Evolutionary conservation across 345 rosid genomes (phyloP).

Genomic region (Moricandia moricandioides): DNA sequence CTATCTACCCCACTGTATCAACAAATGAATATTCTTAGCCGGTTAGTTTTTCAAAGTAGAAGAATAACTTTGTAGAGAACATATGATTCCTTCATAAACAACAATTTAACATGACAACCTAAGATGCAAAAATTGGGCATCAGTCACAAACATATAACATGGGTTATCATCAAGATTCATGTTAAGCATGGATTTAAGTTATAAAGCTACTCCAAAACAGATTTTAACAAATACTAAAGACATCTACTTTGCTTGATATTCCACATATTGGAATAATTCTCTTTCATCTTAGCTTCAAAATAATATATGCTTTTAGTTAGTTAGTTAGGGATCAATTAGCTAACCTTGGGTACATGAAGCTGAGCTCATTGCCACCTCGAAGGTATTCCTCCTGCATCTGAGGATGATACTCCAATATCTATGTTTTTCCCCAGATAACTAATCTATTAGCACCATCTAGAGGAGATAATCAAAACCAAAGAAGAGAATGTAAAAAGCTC

Average conservation of each 20-base stretch:
- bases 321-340: not conserved
- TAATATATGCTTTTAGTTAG: not conserved
- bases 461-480: conserved; percentile 17
- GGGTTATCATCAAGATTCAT: no score
- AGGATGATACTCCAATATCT: conserved; percentile 98
- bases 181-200: no score
- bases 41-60: no score
- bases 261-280: not conserved
- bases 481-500: conserved; percentile 20
- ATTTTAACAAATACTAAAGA: no score
- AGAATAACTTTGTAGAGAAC: no score
- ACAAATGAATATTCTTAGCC: not conserved
- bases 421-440: conserved; percentile 20
- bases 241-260: no score
- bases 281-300: conserved; percentile 4
- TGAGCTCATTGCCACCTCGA: conserved; percentile 80
- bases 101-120: no score
- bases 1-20: conserved; percentile 86
- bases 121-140: no score
- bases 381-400: conserved; percentile 92
- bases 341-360: conserved; percentile 97
- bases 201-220: no score
- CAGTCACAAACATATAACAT: no score
- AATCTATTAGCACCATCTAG: conserved; percentile 15
- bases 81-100: no score